Evolutionary conservation across 306 rosid species (phyloP).

Genomic region (Herpetospermum pedunculosum): DNA sequence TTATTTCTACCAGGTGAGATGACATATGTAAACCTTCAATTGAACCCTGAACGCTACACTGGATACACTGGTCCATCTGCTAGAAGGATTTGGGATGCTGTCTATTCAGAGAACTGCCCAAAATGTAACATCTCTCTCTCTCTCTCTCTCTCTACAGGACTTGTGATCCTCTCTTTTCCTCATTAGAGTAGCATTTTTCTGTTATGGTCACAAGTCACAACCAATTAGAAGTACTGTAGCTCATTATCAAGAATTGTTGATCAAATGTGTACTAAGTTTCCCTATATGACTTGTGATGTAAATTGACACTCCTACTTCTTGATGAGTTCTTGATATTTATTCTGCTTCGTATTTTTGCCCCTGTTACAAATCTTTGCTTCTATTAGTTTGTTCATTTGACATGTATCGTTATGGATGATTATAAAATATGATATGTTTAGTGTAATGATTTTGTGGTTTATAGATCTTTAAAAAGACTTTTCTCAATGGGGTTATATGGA

Average conservation of each 20-base stretch:
- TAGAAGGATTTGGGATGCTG: conserved; percentile 88
- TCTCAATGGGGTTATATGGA: background rate
- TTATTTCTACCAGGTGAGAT: conserved; percentile 40
- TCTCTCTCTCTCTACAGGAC: background rate
- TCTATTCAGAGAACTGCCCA: conserved; percentile 93
- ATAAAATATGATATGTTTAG: background rate
- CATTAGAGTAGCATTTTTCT: background rate
- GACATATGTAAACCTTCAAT: conserved; percentile 91
- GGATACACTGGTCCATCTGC: conserved; percentile 93
- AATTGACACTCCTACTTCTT: background rate
- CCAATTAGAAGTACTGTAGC: background rate
- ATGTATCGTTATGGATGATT: background rate
- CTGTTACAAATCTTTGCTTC: background rate
- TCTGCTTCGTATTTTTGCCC: background rate
- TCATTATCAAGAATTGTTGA: background rate
- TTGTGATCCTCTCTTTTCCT: background rate
- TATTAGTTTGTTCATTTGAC: background rate
- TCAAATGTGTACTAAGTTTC: background rate
- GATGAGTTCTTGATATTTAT: background rate
- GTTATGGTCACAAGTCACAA: background rate
- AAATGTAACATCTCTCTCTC: conserved; percentile 46
- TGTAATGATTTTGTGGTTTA: background rate
- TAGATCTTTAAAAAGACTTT: background rate
- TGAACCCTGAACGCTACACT: conserved; percentile 91
- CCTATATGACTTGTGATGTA: background rate